Evolutionary conservation across 2,329 filamentous ascomycete genomes (phyloP), one percentile per base, ranked within the genome.

Genomic region (Phaeosphaeria sp.): DNA sequence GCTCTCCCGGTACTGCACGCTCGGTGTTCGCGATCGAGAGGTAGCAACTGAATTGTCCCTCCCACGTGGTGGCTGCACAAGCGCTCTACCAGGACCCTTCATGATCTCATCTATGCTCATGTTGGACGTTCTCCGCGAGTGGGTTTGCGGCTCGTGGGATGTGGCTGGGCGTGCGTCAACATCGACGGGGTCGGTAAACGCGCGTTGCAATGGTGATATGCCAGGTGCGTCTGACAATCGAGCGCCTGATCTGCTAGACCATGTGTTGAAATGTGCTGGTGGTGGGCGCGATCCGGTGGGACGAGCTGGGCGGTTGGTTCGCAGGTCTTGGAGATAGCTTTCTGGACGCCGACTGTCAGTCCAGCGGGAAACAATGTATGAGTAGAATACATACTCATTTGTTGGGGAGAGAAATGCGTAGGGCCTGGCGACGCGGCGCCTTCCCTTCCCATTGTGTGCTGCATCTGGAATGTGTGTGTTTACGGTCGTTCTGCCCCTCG

Each of bases 231-330:
- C 68, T 48, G 59, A 57, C 42, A 67, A 53, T 27, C 65, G 67
- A 48, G 63, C 56, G 25, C 51, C 64, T 8, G 66, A 63, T 64
- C 72, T 69, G 43, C 59, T 74, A 2, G 74, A 71, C 74, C 73
- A 75, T 17, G 66, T 77, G 66, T 74, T 66, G 64, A 81, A 77
- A 61, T 81, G 83, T 21, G 81, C 78, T 11, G 86, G 87, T 46
- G 83, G 84, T 58, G 90, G 90, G 63, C 91, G 84, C 49, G 90
- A 89, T 60, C 91, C 90, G 55, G 87, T 89, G 8, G 91, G 91
- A 55, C 91, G 85, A 36, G 84, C 82, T 55, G 87, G 81, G 51
- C 89, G 87, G 76, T 86, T 90, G 65, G 84, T 86, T 65, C 91
- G 88, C 36, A 94, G 84, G 65, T 89, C 86, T 66, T 88, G 83